phyloP scores from a whole-genome alignment of 208 protist genomes.

The Trypanosoma lewisi region DNA sequence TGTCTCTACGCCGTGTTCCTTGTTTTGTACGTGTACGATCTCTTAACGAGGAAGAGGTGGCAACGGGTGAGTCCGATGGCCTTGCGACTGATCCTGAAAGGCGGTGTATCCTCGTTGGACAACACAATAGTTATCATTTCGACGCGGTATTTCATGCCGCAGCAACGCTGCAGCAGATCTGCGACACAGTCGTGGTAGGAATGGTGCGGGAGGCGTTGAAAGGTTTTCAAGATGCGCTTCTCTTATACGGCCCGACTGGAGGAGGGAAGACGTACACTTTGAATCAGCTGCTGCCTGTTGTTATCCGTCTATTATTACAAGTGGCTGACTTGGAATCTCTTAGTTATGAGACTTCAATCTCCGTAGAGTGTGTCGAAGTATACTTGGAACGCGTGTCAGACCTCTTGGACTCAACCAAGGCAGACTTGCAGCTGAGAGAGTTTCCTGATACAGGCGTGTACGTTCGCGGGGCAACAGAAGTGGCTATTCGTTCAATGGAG shows the following conservation, averaged over 20 bases:
- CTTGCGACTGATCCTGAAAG: neutral
- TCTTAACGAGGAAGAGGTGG: neutral
- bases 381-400: slow-evolving; percentile 17
- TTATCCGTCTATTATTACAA: slow-evolving; percentile 2
- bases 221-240: slow-evolving; percentile 7
- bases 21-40: slow-evolving; percentile 18
- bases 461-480: slow-evolving; percentile 63
- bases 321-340: neutral
- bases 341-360: slow-evolving; percentile 1
- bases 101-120: slow-evolving; percentile 5
- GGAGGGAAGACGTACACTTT: slow-evolving; percentile 8
- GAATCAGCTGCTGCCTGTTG: slow-evolving; percentile 5
- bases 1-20: neutral
- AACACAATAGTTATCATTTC: slow-evolving; percentile 1
- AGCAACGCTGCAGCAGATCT: slow-evolving; percentile 4
- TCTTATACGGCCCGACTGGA: slow-evolving; percentile 8
- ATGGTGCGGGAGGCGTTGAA: slow-evolving; percentile 6
- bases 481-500: slow-evolving; percentile 53
- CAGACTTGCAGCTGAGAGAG: slow-evolving; percentile 72
- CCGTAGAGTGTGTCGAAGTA: slow-evolving; percentile 13
- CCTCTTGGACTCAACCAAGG: slow-evolving; percentile 14
- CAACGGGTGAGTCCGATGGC: neutral
- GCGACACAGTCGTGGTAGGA: neutral
- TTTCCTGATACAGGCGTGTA: slow-evolving; percentile 76
- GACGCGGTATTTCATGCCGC: neutral